Percentiles rank a stretch among this genome's conserved stretches.
These are phyloP conservation scores for Epichloe bromicola DNA, from an alignment of 2,329 filamentous ascomycete genomes.

Conservation along the genomic window DNA sequence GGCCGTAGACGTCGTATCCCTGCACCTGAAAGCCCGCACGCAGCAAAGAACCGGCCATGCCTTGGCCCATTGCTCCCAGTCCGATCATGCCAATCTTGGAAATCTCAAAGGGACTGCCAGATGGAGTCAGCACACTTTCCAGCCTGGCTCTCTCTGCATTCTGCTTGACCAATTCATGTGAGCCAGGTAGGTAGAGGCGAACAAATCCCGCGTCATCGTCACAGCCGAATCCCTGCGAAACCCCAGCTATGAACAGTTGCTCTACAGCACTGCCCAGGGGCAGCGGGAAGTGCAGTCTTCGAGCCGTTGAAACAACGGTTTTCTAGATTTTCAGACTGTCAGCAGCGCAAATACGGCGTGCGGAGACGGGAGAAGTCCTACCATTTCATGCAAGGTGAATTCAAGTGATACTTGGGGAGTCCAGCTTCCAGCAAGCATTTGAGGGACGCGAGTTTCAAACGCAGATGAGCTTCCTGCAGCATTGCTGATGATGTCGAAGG, in stretches of 20 bases:
- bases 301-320: slow-evolving; percentile 16
- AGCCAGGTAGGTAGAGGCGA: slow-evolving; percentile 12
- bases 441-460: slow-evolving; percentile 42
- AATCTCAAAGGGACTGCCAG: slow-evolving; percentile 12
- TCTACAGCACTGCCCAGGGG: slow-evolving; percentile 22
- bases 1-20: slow-evolving; percentile 20
- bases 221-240: slow-evolving; percentile 14
- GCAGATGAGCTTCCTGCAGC: slow-evolving; percentile 33
- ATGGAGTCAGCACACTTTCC: slow-evolving; percentile 9
- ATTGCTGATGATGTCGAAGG: slow-evolving; percentile 17
- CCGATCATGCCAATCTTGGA: slow-evolving; percentile 23
- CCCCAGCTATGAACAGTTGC: slow-evolving; percentile 18
- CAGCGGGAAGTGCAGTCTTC: slow-evolving; percentile 20
- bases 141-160: slow-evolving; percentile 3
- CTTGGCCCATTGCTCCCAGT: slow-evolving; percentile 25
- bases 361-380: slow-evolving; percentile 8
- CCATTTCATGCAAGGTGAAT: slow-evolving; percentile 24
- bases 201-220: slow-evolving; percentile 18
- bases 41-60: slow-evolving; percentile 23
- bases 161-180: slow-evolving; percentile 8
- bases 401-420: slow-evolving; percentile 21
- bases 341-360: background rate
- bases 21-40: slow-evolving; percentile 19
- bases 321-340: background rate
- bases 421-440: slow-evolving; percentile 38